A percentile compares a stretch with the other conserved stretches of the same genome.
phyloP scores from a whole-genome alignment of 1,139 yeast species.

The Scheffersomyces parashehatae region DNA sequence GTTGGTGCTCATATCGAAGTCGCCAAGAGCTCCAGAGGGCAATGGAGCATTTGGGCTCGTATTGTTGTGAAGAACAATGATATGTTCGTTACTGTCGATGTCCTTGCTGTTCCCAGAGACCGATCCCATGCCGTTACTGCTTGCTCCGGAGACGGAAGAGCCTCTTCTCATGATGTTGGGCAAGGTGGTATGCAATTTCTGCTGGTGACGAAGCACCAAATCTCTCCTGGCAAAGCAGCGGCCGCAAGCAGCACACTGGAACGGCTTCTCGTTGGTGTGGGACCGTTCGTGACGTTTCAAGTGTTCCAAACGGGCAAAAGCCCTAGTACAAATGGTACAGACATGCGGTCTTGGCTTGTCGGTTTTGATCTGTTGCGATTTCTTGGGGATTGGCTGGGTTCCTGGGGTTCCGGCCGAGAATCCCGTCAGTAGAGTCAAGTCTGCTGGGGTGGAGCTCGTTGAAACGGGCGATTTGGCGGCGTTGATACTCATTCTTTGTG shows the following conservation, averaged over 20 bases:
- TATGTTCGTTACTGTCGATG: slow-evolving; percentile 33
- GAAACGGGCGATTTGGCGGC: neutral
- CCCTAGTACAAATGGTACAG: slow-evolving; percentile 33
- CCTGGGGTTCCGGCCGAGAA: neutral
- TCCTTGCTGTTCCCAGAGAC: slow-evolving; percentile 2
- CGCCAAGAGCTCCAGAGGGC: slow-evolving; percentile 20
- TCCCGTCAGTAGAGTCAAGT: neutral
- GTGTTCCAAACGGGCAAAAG: slow-evolving; percentile 34
- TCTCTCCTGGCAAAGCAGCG: slow-evolving; percentile 52
- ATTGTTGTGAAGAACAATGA: slow-evolving; percentile 45
- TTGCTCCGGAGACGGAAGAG: slow-evolving; percentile 13
- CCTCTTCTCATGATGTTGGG: slow-evolving; percentile 18
- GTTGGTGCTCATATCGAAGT: neutral
- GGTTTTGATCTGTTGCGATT: slow-evolving; percentile 78
- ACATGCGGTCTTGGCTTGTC: slow-evolving; percentile 44
- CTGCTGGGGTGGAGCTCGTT: neutral
- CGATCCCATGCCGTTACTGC: neutral
- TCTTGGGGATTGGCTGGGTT: slow-evolving; percentile 82
- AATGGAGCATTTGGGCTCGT: slow-evolving; percentile 48
- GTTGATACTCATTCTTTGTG: neutral
- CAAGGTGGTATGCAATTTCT: slow-evolving; percentile 30
- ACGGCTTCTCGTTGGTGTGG: slow-evolving; percentile 36
- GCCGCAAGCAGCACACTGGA: slow-evolving; percentile 52
- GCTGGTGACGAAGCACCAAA: slow-evolving; percentile 50
- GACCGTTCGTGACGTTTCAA: slow-evolving; percentile 34